Percentiles rank a stretch among this genome's conserved stretches.
These are phyloP conservation scores for Suillus plorans DNA, from an alignment of 768 basidiomycete genomes.

Conservation along the genomic window DNA sequence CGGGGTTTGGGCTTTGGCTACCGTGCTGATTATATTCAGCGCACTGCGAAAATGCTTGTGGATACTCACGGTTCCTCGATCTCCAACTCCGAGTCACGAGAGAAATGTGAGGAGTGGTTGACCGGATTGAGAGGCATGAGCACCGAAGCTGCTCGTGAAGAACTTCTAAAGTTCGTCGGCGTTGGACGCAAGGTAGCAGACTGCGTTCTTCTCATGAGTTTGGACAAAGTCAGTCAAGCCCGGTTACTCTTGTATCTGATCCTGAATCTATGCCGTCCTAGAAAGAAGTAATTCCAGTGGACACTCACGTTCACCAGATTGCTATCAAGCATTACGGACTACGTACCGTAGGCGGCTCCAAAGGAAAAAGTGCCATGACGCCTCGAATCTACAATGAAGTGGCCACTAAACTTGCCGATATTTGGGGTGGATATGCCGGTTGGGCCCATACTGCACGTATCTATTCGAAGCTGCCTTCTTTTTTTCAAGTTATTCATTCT, in stretches of 20 bases:
- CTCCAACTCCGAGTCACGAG: conserved; percentile 19
- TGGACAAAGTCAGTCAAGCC: conserved; percentile 69
- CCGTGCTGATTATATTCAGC: conserved; percentile 86
- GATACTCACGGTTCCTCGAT: conserved; percentile 43
- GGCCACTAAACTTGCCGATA: conserved; percentile 51
- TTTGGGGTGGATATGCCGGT: conserved; percentile 87
- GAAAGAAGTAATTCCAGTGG: conserved; percentile 89
- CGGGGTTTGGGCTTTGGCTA: conserved; percentile 94
- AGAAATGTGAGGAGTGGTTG: conserved; percentile 65
- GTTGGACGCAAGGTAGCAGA: conserved; percentile 98
- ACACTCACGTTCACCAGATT: conserved; percentile 94
- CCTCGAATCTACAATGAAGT: conserved; percentile 77
- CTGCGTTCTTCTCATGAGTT: conserved; percentile 88
- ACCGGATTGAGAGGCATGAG: conserved; percentile 44
- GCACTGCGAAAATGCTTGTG: conserved; percentile 76
- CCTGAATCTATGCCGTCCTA: conserved; percentile 27
- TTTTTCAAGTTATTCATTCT: neutral
- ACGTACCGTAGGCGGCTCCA: conserved; percentile 37
- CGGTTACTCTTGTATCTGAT: neutral
- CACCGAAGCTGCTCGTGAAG: conserved; percentile 64
- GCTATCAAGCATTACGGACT: conserved; percentile 77
- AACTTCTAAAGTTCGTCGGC: conserved; percentile 80
- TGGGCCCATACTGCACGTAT: conserved; percentile 82
- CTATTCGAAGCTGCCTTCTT: neutral
- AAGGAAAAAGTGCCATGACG: conserved; percentile 62